Base-by-base conservation (phyloP, 2,329 filamentous ascomycete genomes). In the Sporothrix curviconia region DNA sequence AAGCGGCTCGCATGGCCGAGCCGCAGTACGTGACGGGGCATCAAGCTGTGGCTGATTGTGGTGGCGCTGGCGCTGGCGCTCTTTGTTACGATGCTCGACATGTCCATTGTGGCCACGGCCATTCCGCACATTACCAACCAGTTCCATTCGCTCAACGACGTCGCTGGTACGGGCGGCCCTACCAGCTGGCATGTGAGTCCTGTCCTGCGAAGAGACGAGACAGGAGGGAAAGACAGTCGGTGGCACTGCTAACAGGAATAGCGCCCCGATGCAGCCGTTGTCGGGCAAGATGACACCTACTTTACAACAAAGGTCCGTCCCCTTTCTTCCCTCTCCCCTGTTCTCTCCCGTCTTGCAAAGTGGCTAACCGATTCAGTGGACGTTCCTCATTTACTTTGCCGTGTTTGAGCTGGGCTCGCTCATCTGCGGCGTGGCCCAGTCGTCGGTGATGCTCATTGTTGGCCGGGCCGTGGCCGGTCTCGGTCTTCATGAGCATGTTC, bases 21-120 rank as follows among this genome's bases (percentile, higher is more conserved):
- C 44, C 37, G 19, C n/a, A 57, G 22, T 56, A 56, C 32, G 42
- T 40, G 32, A 62, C 59, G 0, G 72, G 72, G n/a, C 30, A 11
- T 67, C 39, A 70, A 69, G 57, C 66, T 75, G 11, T 49, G 19
- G 5, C 61, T 76, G 14, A 75, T 77, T 56, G 68, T 68, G 8
- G 61, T 74, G 8, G 73, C 74, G 1, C 59, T 77, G 51, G 75
- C 71, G 58, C 63, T 77, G 22, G 71, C 69, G 34, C 72, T 77
- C 11, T 75, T 77, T 54, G 65, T 75, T 34, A 71, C 74, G 64
- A 72, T 73, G 3, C 64, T 77, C 19, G 74, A 62, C 46, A 59
- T 56, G 32, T 60, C 59, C 2, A 68, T 70, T 50, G 66, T 70
- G 40, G 62, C 67, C 1, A 57, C 55, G 15, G 55, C 55, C 25